phyloP scores from a whole-genome alignment of 176 grass and related monocot genomes.

The Thalia dealbata region DNA sequence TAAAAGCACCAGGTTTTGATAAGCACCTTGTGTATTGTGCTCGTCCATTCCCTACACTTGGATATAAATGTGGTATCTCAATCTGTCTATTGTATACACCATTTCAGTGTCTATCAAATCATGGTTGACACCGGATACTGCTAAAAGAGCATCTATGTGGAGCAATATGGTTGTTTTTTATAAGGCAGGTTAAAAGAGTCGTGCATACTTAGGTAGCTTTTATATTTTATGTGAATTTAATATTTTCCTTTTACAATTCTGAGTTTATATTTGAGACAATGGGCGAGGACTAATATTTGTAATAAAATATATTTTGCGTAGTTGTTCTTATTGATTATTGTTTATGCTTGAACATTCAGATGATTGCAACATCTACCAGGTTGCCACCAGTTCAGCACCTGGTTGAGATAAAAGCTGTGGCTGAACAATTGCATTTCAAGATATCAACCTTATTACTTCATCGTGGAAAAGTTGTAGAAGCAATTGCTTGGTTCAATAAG shows the following conservation, averaged over 20 bases:
- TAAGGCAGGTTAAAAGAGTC: background rate
- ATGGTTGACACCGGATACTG: background rate
- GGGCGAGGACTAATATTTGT: background rate
- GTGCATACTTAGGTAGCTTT: background rate
- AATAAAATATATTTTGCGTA: conserved; percentile 3
- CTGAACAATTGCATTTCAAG: conserved; percentile 87
- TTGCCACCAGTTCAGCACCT: conserved; percentile 86
- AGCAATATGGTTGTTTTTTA: background rate
- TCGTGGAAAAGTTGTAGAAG: conserved; percentile 75
- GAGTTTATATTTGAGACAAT: no score
- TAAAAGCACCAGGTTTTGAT: background rate
- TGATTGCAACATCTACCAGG: conserved; percentile 72
- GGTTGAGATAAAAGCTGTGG: conserved; percentile 86
- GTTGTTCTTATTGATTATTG: conserved; percentile 25
- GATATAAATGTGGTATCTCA: background rate
- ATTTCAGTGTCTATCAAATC: background rate
- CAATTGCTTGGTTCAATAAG: conserved; percentile 80
- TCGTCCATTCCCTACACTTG: background rate
- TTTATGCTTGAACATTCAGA: conserved; percentile 43
- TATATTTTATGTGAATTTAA: background rate
- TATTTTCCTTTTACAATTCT: background rate
- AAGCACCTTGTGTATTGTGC: background rate
- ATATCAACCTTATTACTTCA: conserved; percentile 96
- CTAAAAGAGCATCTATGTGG: background rate
- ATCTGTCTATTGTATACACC: background rate